These are phyloP conservation scores for Straminergon stramineum DNA, from an alignment of 225 moss, liverwort and hornwort genomes.

Conservation along the genomic window DNA sequence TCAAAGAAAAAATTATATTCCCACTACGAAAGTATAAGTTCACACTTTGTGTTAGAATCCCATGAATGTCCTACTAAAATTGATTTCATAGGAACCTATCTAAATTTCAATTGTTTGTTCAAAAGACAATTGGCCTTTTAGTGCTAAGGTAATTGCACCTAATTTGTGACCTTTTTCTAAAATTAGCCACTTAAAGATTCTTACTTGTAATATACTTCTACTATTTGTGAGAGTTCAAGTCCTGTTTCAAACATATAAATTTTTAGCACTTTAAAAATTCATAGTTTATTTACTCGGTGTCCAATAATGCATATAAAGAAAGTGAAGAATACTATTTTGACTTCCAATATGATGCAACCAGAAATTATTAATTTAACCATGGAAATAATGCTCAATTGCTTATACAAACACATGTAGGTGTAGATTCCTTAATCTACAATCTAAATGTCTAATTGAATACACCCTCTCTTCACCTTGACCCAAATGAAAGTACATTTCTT, in stretches of 20 bases:
- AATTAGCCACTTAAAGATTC: fast-evolving
- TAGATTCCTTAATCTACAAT: fast-evolving
- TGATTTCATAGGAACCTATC: no score
- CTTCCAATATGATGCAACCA: fast-evolving
- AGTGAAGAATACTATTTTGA: no score
- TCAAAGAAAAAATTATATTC: no score
- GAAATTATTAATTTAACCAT: fast-evolving
- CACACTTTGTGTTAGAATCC: no score
- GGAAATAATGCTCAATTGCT: fast-evolving
- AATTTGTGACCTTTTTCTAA: background rate
- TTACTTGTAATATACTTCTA: fast-evolving
- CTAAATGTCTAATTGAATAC: background rate
- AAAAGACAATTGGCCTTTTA: no score
- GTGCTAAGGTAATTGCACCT: background rate
- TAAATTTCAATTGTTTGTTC: no score
- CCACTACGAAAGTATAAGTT: no score
- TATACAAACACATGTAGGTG: fast-evolving
- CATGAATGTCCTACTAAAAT: no score
- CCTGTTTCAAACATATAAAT: fast-evolving
- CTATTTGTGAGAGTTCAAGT: fast-evolving
- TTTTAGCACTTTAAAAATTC: fast-evolving
- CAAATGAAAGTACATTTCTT: background rate
- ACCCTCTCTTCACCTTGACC: background rate
- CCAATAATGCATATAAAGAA: fast-evolving
- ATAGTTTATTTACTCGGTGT: background rate